Base-by-base conservation (phyloP, 192 early-diverging fungal genomes). In the Mortierella hygrophila region DNA sequence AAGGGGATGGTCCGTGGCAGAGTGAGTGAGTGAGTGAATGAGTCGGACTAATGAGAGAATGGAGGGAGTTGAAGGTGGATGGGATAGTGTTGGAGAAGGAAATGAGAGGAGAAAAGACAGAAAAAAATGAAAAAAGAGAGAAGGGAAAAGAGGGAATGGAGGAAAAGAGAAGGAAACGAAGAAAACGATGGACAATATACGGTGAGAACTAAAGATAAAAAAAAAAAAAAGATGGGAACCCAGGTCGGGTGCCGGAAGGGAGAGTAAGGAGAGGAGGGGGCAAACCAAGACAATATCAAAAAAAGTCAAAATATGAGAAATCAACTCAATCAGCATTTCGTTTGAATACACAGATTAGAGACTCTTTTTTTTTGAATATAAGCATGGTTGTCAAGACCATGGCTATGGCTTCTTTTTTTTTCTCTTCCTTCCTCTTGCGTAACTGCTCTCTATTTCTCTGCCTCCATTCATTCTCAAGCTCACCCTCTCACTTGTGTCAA, bases 1-100 rank as follows among this genome's bases (percentile, higher is more conserved):
- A 75, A 8, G 74, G 15, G 16, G 57, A 71, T 42, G 26, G 75
- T 54, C 52, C 54, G 74, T 75, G 74, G 38, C 54, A 29, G 55
- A 65, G 60, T 13, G 60, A 60, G 55, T 18, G n/a, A 57, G n/a
- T 18, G n/a, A 57, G n/a, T n/a, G 16, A 18, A n/a, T 26, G 55
- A 60, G 55, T 60, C n/a, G 55, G 55, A 60, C 55, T 60, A 55
- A 55, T 23, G 5, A 55, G 54, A 55, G 54, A 55, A 55, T 20
- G 54, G 23, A 55, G 18, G 54, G 35, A 37, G 74, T 40, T 21
- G 73, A 35, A 38, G 54, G 23, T 40, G 40, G 35, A 60, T 47
- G 15, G n/a, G 26, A 10, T 6, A 52, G 54, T 37, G 26, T 46
- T 40, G 74, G 29, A 32, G 46, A 21, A 21, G 49, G 8, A 4